Percentiles rank a stretch among this genome's conserved stretches.
Evolutionary conservation across 139 green algal genomes (phyloP).

Genomic region (Volvox africanus): DNA sequence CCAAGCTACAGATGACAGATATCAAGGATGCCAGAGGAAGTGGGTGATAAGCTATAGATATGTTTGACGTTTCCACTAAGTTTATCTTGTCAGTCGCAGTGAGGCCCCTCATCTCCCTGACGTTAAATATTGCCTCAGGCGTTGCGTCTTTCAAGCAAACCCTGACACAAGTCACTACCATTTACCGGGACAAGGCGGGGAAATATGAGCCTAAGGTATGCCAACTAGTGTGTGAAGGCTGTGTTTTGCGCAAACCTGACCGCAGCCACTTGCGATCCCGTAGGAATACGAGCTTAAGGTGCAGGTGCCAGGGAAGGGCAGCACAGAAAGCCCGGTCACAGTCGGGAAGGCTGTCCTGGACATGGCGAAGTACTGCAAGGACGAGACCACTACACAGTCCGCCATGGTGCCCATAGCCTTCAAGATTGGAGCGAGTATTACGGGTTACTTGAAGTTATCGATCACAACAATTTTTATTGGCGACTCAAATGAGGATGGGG

Average conservation of each 20-base stretch:
- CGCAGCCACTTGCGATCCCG: not conserved
- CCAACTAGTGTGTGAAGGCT: not conserved
- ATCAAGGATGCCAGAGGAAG: conserved; percentile 57
- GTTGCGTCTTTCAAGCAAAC: conserved; percentile 66
- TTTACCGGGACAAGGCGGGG: conserved; percentile 57
- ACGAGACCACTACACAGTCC: conserved; percentile 34
- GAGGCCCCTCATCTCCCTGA: not conserved
- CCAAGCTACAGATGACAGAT: conserved; percentile 78
- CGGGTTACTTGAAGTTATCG: conserved; percentile 60
- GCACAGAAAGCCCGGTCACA: conserved; percentile 51
- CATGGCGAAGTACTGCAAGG: conserved; percentile 56
- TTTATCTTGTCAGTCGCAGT: not conserved
- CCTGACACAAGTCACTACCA: conserved; percentile 72
- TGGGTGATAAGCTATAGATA: conserved; percentile 12
- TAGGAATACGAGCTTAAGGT: conserved; percentile 75
- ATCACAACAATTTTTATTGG: conserved; percentile 55
- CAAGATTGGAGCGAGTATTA: conserved; percentile 58
- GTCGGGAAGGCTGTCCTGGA: conserved; percentile 66
- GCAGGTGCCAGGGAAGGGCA: conserved; percentile 55
- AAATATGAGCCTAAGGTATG: conserved; percentile 68
- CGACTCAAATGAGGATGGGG: conserved; percentile 48
- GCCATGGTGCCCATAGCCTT: conserved; percentile 57
- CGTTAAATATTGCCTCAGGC: conserved; percentile 50
- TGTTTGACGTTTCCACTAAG: not conserved
- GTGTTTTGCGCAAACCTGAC: not conserved